Evolutionary conservation across 176 grass and related monocot genomes (phyloP).

Genomic region (Saccharum spontaneum): DNA sequence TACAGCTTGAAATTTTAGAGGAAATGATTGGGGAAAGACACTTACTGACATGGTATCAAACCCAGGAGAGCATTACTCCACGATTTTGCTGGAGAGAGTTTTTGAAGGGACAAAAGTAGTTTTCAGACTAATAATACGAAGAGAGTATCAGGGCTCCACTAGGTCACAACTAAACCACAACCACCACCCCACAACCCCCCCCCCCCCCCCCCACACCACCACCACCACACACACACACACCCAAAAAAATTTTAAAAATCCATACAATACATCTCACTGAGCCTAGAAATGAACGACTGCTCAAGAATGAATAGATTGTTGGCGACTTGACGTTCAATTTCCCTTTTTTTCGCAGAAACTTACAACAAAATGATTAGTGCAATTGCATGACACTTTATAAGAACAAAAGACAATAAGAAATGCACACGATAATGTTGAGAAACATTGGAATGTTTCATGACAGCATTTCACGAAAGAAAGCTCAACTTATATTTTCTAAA

Average conservation of each 20-base stretch:
- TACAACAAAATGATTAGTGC: too few species aligned
- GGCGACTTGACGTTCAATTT: background rate
- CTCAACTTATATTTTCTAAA: constrained; percentile 9
- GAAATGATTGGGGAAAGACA: background rate
- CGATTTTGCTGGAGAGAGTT: background rate
- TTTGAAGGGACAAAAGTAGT: background rate
- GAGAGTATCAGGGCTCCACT: background rate
- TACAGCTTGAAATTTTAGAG: background rate
- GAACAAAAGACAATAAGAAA: background rate
- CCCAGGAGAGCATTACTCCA: background rate
- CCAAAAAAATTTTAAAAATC: too few species aligned
- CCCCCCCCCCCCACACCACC: too few species aligned
- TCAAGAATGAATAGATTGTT: too few species aligned
- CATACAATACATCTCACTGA: too few species aligned
- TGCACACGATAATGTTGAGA: background rate
- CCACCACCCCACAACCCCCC: too few species aligned
- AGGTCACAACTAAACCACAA: background rate
- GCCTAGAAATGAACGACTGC: too few species aligned
- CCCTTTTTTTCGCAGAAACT: background rate
- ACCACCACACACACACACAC: too few species aligned
- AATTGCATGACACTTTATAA: background rate
- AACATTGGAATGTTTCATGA: background rate
- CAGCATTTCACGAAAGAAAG: background rate
- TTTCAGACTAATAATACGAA: background rate
- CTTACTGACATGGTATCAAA: background rate